A percentile compares a stretch with the other conserved stretches of the same genome.
Evolutionary conservation across 805 yeast genomes (phyloP).

Genomic region (Ascoidea asiatica): DNA sequence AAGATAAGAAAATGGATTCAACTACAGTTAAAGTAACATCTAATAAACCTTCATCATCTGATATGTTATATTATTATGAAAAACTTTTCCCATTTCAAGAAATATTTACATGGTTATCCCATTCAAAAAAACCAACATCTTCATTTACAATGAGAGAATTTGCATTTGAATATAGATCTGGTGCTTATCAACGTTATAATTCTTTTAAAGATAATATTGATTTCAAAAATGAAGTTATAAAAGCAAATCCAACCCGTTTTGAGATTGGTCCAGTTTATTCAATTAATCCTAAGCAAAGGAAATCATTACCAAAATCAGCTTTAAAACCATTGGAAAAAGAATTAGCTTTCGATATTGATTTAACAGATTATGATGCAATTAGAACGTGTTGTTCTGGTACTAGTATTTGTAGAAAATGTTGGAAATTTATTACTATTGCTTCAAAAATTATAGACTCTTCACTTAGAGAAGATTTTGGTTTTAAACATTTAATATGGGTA

Average conservation of each 20-base stretch:
- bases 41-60: constrained; percentile 33
- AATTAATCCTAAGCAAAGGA: constrained; percentile 77
- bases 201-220: constrained; percentile 57
- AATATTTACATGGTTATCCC: constrained; percentile 83
- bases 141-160: constrained; percentile 86
- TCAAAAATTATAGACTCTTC: constrained; percentile 60
- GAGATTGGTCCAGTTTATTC: constrained; percentile 91
- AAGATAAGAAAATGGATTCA: no score
- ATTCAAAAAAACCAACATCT: constrained; percentile 48
- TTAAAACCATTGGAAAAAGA: constrained; percentile 79
- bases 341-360: constrained; percentile 90
- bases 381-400: constrained; percentile 91
- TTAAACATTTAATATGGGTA: constrained; percentile 79
- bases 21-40: constrained; percentile 1
- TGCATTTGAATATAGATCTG: constrained; percentile 80
- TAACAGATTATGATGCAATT: constrained; percentile 89
- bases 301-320: constrained; percentile 57
- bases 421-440: constrained; percentile 86
- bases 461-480: constrained; percentile 80
- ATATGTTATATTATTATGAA: constrained; percentile 62
- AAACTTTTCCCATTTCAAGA: constrained; percentile 62
- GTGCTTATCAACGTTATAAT: constrained; percentile 83
- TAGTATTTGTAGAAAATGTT: constrained; percentile 75
- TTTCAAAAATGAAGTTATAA: constrained; percentile 64
- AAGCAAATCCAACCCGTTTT: constrained; percentile 75